Conservation (phyloP, 306 rosid genomes). For the Glycine latifolia region DNA sequence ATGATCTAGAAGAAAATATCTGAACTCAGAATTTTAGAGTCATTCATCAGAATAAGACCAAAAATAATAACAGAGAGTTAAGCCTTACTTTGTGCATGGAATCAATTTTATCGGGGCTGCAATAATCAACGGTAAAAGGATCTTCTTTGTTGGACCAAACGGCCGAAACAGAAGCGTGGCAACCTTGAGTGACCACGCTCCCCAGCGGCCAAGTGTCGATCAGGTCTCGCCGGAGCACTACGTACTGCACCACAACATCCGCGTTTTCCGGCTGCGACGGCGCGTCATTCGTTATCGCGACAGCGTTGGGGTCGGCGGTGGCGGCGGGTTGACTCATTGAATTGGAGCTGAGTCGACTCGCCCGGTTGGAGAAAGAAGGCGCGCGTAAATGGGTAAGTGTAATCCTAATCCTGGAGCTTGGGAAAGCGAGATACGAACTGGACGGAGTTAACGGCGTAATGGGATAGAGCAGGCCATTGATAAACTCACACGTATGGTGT, state of each 20-base stretch:
- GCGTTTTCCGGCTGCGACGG: conserved; percentile 1
- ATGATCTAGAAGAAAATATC: background rate
- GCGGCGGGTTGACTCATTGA: conserved; percentile 73
- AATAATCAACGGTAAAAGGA: conserved; percentile 65
- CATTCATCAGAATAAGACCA: background rate
- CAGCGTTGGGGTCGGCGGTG: conserved; percentile 11
- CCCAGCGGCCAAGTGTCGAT: conserved; percentile 90
- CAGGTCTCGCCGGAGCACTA: conserved; percentile 94
- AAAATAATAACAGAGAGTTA: background rate
- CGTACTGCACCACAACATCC: conserved; percentile 78
- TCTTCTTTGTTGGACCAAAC: conserved; percentile 78
- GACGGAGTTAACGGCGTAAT: conserved; percentile 50
- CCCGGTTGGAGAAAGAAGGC: conserved; percentile 21
- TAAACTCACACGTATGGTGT: background rate
- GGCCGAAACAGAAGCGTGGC: conserved; percentile 90
- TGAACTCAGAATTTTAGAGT: background rate
- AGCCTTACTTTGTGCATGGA: conserved; percentile 78
- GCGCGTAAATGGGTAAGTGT: conserved; percentile 8
- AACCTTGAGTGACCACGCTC: conserved; percentile 85
- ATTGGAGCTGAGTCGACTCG: conserved; percentile 48
- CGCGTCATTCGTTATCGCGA: conserved; percentile 37
- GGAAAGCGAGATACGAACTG: background rate
- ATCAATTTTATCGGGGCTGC: conserved; percentile 77
- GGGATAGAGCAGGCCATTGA: conserved; percentile 58
- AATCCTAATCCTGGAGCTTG: conserved; percentile 30